Evolutionary conservation across 495 filamentous ascomycete species (phyloP).

Genomic region (Neurospora tetraspora): DNA sequence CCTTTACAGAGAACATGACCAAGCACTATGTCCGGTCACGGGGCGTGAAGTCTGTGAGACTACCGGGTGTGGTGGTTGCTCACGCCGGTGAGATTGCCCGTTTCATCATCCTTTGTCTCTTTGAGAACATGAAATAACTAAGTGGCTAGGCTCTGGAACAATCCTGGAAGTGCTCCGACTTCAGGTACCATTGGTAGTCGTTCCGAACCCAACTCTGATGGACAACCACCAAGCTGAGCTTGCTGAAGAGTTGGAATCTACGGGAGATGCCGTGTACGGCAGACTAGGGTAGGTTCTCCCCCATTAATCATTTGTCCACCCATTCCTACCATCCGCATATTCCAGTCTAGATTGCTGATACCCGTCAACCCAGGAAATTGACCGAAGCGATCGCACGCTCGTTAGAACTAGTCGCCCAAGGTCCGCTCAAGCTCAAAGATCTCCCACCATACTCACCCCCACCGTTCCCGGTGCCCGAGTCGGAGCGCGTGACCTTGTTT

Average conservation of each 20-base stretch:
- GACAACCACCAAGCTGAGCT: slow-evolving; percentile 91
- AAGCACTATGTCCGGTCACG: slow-evolving; percentile 42
- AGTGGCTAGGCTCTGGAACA: slow-evolving; percentile 65
- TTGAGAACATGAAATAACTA: background rate
- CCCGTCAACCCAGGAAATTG: slow-evolving; percentile 7
- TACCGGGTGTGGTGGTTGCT: slow-evolving; percentile 63
- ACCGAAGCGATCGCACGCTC: slow-evolving; percentile 15
- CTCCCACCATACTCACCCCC: slow-evolving; percentile 19
- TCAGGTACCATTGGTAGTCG: slow-evolving; percentile 63
- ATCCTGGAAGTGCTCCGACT: slow-evolving; percentile 68
- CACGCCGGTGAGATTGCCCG: slow-evolving; percentile 62
- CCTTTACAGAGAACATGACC: slow-evolving; percentile 48
- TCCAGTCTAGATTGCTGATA: background rate
- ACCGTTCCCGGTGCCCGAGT: slow-evolving; percentile 19
- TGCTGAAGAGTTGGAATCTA: slow-evolving; percentile 55
- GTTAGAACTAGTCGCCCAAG: slow-evolving; percentile 11
- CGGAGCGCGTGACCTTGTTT: slow-evolving; percentile 22
- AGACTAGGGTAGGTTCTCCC: slow-evolving; percentile 44
- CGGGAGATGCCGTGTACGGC: slow-evolving; percentile 62
- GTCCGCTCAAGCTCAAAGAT: slow-evolving; percentile 12
- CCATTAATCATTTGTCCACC: background rate
- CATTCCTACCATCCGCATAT: background rate
- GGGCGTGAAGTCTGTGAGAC: slow-evolving; percentile 10
- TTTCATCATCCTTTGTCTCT: background rate
- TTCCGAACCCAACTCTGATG: slow-evolving; percentile 73